Percentiles rank a stretch among this genome's conserved stretches.
phyloP scores from a whole-genome alignment of 148 eudicot species.

The Spergularia marina region DNA sequence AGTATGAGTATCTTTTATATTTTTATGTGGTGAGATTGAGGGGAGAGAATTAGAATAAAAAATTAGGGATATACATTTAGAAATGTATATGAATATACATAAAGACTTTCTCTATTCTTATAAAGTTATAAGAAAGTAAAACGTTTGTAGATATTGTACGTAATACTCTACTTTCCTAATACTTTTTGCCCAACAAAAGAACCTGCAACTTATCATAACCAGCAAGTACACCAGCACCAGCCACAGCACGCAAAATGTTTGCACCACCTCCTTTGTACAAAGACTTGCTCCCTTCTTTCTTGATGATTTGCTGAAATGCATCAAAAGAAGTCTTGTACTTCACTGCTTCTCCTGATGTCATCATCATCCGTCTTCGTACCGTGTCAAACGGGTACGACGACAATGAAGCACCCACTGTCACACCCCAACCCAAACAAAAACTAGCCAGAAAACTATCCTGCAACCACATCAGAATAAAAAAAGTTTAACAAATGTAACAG shows the following conservation, averaged over 20 bases:
- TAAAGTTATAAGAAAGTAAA: no score
- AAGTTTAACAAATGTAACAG: no score
- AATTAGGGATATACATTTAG: no score
- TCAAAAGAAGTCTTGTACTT: slow-evolving; percentile 21
- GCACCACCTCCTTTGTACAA: slow-evolving; percentile 26
- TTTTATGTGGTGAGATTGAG: no score
- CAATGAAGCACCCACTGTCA: slow-evolving; percentile 20
- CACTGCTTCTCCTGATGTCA: slow-evolving; percentile 28
- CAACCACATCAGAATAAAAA: neutral
- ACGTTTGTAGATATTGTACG: no score
- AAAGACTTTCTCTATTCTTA: no score
- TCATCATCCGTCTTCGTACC: slow-evolving; percentile 28
- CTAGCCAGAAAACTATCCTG: slow-evolving; percentile 28
- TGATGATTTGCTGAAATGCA: slow-evolving; percentile 16
- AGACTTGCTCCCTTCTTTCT: slow-evolving; percentile 21
- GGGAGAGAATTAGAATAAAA: no score
- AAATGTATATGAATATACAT: no score
- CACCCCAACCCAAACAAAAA: slow-evolving; percentile 20
- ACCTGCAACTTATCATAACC: slow-evolving; percentile 28
- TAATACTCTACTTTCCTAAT: neutral
- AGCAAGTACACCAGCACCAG: slow-evolving; percentile 26
- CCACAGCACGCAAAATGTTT: slow-evolving; percentile 22
- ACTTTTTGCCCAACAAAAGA: slow-evolving; percentile 20
- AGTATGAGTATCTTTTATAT: no score
- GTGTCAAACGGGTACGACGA: slow-evolving; percentile 27